Evolutionary conservation across 2,329 filamentous ascomycete species (phyloP).

Genomic region (Colletotrichum gigasporum): DNA sequence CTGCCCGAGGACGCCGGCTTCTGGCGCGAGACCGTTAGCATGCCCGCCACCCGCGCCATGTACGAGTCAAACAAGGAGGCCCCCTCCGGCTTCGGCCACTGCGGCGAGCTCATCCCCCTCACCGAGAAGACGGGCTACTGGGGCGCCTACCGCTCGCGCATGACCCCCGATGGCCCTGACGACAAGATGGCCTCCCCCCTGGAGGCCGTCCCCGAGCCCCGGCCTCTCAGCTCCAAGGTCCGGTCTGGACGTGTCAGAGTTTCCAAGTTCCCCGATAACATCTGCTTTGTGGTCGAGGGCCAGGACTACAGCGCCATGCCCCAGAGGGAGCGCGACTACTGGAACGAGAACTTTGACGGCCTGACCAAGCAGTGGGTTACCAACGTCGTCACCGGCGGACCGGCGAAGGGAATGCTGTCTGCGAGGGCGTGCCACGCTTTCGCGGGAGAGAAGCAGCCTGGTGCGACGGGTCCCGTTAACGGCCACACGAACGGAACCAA

Average conservation of each 20-base stretch:
- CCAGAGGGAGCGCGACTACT: conserved; percentile 21
- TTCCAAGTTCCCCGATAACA: conserved; percentile 27
- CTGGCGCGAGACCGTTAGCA: conserved; percentile 26
- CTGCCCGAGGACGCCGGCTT: conserved; percentile 19
- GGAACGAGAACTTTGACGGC: conserved; percentile 28
- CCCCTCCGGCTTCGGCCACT: conserved; percentile 24
- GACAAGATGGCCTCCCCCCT: conserved; percentile 26
- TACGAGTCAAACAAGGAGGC: conserved; percentile 24
- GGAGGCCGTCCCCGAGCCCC: not conserved
- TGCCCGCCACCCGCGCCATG: conserved; percentile 19
- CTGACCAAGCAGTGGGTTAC: conserved; percentile 28
- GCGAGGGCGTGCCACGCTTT: conserved; percentile 22
- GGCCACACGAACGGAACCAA: conserved; percentile 7
- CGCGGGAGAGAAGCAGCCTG: conserved; percentile 24
- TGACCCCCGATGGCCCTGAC: conserved; percentile 15
- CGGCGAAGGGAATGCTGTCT: conserved; percentile 14
- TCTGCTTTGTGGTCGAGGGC: conserved; percentile 27
- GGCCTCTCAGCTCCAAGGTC: conserved; percentile 10
- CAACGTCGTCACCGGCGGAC: conserved; percentile 16
- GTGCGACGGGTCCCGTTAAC: conserved; percentile 7
- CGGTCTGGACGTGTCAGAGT: conserved; percentile 17
- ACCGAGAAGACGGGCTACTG: conserved; percentile 27
- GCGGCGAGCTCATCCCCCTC: conserved; percentile 22
- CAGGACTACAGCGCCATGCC: conserved; percentile 28
- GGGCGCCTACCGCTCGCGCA: conserved; percentile 27